Percentiles rank a stretch among this genome's conserved stretches.
These are phyloP conservation scores for Fusarium mexicanum DNA, from an alignment of 2,329 filamentous ascomycete species.

Conservation along the genomic window DNA sequence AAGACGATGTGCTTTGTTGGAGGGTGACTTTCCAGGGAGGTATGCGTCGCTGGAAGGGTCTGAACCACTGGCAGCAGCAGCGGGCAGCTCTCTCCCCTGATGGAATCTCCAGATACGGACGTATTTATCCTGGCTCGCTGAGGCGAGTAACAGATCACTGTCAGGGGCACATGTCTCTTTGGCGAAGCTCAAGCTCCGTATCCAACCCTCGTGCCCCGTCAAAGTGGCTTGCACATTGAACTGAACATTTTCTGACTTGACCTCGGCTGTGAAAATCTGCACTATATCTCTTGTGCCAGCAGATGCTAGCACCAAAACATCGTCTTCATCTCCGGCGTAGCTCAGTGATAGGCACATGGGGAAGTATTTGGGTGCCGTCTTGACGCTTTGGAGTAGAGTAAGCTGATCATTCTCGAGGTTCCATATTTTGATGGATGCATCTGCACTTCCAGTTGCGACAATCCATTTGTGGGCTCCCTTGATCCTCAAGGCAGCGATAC, in stretches of 20 bases:
- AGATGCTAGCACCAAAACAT: constrained; percentile 77
- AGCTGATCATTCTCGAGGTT: constrained; percentile 61
- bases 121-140: constrained; percentile 97
- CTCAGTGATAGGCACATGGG: constrained; percentile 80
- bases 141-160: constrained; percentile 83
- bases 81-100: constrained; percentile 71
- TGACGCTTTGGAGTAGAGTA: constrained; percentile 74
- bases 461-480: constrained; percentile 50
- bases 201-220: constrained; percentile 93
- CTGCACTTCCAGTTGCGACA: constrained; percentile 83
- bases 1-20: constrained; percentile 89
- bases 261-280: constrained; percentile 76
- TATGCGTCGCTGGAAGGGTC: constrained; percentile 68
- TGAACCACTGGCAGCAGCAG: constrained; percentile 61
- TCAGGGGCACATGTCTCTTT: constrained; percentile 63
- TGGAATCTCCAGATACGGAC: constrained; percentile 92
- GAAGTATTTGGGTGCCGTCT: constrained; percentile 80
- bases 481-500: constrained; percentile 59
- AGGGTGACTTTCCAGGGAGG: constrained; percentile 75
- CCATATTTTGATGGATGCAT: constrained; percentile 80
- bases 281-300: constrained; percentile 86
- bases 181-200: constrained; percentile 84
- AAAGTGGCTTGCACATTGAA: constrained; percentile 82
- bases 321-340: constrained; percentile 61
- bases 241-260: constrained; percentile 49